phyloP scores from a whole-genome alignment of 805 yeast genomes.

The Jamesozyma spencerorum region DNA sequence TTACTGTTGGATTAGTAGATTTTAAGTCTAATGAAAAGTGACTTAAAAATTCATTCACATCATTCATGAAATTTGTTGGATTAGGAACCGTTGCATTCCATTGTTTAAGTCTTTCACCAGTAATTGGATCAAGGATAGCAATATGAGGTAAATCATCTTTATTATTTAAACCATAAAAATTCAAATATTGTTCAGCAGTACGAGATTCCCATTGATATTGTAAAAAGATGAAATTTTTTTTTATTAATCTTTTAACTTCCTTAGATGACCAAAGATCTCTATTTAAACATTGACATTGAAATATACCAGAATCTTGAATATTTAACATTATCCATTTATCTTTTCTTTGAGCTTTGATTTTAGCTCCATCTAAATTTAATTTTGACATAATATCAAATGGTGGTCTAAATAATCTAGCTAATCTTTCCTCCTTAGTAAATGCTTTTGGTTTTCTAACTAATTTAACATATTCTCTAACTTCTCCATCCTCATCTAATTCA shows the following conservation, averaged over 20 bases:
- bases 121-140: conserved; percentile 86
- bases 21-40: conserved; percentile 56
- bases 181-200: conserved; percentile 60
- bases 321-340: conserved; percentile 81
- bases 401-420: conserved; percentile 81
- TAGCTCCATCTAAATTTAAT: conserved; percentile 64
- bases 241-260: conserved; percentile 54
- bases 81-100: conserved; percentile 67
- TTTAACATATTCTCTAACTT: conserved; percentile 27
- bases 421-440: conserved; percentile 36
- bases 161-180: conserved; percentile 59
- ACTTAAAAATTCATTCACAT: conserved; percentile 59
- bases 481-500: conserved; percentile 31
- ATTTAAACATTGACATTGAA: conserved; percentile 80
- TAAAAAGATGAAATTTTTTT: conserved; percentile 65
- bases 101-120: conserved; percentile 76
- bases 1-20: conserved; percentile 55
- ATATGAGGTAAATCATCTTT: conserved; percentile 63
- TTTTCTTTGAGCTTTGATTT: conserved; percentile 44
- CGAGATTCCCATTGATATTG: conserved; percentile 77
- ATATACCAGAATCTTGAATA: conserved; percentile 77
- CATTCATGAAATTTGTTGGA: conserved; percentile 50
- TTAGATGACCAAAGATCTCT: conserved; percentile 85
- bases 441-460: conserved; percentile 20
- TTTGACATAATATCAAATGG: conserved; percentile 83